Evolutionary conservation across 2,329 filamentous ascomycete genomes (phyloP).

Genomic region (Penicillium frequentans): DNA sequence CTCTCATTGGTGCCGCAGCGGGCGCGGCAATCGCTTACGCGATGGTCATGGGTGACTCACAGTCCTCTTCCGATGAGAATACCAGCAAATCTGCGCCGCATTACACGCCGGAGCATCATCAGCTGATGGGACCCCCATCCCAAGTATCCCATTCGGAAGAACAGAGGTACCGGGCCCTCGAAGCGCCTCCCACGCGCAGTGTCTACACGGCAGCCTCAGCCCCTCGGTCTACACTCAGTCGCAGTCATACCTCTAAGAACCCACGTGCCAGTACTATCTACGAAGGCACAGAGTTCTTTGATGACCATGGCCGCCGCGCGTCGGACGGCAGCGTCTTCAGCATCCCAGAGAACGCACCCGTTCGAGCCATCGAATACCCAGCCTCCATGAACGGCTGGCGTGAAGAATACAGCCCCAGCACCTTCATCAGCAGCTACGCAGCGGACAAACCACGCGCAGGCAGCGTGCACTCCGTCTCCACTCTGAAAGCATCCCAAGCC

Average conservation of each 20-base stretch:
- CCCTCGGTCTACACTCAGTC: slow-evolving; percentile 31
- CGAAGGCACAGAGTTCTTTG: slow-evolving; percentile 38
- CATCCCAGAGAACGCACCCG: slow-evolving; percentile 32
- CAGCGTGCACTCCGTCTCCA: slow-evolving; percentile 39
- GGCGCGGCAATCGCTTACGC: slow-evolving; percentile 76
- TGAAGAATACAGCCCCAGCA: slow-evolving; percentile 35
- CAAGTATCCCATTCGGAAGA: slow-evolving; percentile 21
- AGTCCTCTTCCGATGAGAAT: slow-evolving; percentile 19
- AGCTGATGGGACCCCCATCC: slow-evolving; percentile 23
- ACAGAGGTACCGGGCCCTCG: slow-evolving; percentile 34
- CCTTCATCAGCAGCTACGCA: slow-evolving; percentile 45
- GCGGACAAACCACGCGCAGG: slow-evolving; percentile 34
- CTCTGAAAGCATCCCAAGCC: slow-evolving; percentile 34
- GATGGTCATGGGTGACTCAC: slow-evolving; percentile 61
- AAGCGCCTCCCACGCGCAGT: slow-evolving; percentile 29
- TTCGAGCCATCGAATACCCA: slow-evolving; percentile 43
- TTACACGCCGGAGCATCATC: slow-evolving; percentile 26
- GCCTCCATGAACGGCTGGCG: slow-evolving; percentile 26
- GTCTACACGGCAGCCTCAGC: slow-evolving; percentile 23
- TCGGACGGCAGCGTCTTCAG: slow-evolving; percentile 41
- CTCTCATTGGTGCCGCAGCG: slow-evolving; percentile 75
- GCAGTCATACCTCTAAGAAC: slow-evolving; percentile 41
- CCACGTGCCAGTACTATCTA: slow-evolving; percentile 43
- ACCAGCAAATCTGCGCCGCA: slow-evolving; percentile 21
- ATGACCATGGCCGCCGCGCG: slow-evolving; percentile 34